Evolutionary conservation across 495 filamentous ascomycete genomes (phyloP).

Genomic region (Penicillium pancosmium): DNA sequence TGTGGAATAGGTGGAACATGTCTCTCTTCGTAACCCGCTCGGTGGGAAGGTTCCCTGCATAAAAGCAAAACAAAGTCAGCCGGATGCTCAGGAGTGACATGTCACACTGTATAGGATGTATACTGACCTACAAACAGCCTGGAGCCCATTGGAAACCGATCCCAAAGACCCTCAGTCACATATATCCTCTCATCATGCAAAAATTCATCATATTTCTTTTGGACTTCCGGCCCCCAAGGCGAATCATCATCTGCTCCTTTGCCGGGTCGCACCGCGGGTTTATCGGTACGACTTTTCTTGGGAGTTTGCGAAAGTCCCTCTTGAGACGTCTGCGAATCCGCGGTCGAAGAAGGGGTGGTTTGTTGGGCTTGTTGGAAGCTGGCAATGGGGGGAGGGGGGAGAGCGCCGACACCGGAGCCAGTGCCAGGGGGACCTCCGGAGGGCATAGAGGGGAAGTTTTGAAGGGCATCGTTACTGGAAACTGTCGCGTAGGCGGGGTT

Average conservation of each 20-base stretch:
- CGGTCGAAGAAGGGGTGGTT: constrained; percentile 24
- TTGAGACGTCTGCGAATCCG: constrained; percentile 38
- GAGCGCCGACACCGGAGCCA: constrained; percentile 52
- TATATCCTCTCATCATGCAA: constrained; percentile 75
- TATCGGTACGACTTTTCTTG: constrained; percentile 38
- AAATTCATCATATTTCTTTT: constrained; percentile 83
- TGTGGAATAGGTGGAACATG: constrained; percentile 85
- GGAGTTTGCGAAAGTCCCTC: constrained; percentile 31
- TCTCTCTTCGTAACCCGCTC: constrained; percentile 93
- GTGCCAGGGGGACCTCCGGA: constrained; percentile 56
- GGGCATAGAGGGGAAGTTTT: constrained; percentile 49
- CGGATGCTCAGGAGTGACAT: background rate
- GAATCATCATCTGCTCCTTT: constrained; percentile 49
- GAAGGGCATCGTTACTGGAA: constrained; percentile 46
- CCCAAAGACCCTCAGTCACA: constrained; percentile 89
- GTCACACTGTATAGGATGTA: background rate
- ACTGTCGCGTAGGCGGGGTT: constrained; percentile 37
- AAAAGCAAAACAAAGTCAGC: constrained; percentile 16
- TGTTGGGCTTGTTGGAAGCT: constrained; percentile 51
- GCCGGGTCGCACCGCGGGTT: constrained; percentile 24
- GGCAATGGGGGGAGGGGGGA: constrained; percentile 63
- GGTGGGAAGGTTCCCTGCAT: constrained; percentile 84
- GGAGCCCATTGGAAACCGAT: constrained; percentile 83
- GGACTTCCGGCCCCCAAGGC: constrained; percentile 61
- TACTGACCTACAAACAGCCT: constrained; percentile 88